Base-by-base conservation (phyloP, 129 eudicot genomes). In the Flaveria sonorensis region DNA sequence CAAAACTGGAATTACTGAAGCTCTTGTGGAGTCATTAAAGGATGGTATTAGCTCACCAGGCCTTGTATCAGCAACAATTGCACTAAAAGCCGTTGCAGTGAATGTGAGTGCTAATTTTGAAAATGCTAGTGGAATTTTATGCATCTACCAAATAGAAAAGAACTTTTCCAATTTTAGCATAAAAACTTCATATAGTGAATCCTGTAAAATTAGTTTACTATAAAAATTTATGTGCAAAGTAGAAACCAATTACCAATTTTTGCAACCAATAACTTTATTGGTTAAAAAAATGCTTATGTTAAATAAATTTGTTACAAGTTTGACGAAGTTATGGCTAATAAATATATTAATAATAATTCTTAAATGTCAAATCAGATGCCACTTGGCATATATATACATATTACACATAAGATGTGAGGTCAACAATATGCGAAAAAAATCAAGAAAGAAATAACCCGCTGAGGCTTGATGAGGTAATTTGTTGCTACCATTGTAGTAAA, bases 51-150 rank as follows among this genome's bases (percentile, higher is more conserved):
- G 77, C 71, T 86, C 95, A 16, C 86, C 96, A 45, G 79, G 87
- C 75, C 69, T 95, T 50, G 88, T 89, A 76, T 92, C 99, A 62
- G 92, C 94, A 50, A 82, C 88, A 76, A 85, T 89, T 64, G 99
- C 99, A 70, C 70, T 95, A 71, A 95, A 92, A 83, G 92, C 99
- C 65, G 87, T 95, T 73, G 95, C 95, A 76, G 99, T 95, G 36
- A 92, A 95, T 82, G 97, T 95, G 83, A 89, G 97, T 85, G 40
- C 71, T 16, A 68, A 21, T 42, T 50, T 55, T 36, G 7, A 30
- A 12, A 14, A 10, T 78, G 48, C 63, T 21, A 53, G 24, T 19
- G 21, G 18, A 73, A 53, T 48, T 19, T 10, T 0, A 46, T 56
- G 32, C 21, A 24, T 21, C 19, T 53, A 51, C 28, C 13, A 56